Percentiles rank a stretch among this genome's conserved stretches.
Evolutionary conservation across 371 early-diverging fungal genomes (phyloP).

Genomic region (Mucor indicus): DNA sequence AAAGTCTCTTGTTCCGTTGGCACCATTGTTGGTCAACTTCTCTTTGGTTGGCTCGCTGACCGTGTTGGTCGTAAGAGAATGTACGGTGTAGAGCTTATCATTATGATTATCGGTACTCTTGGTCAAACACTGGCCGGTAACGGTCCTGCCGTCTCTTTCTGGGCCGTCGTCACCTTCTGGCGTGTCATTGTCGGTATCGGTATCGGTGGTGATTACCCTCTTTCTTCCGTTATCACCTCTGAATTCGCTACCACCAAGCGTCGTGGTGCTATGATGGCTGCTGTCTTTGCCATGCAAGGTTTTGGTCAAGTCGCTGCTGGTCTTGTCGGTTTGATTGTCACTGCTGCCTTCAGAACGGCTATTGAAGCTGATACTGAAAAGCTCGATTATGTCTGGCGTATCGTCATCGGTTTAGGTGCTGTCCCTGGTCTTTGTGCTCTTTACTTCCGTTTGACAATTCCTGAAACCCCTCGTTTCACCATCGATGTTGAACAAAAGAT

Average conservation of each 20-base stretch:
- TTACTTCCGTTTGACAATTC: conserved; percentile 81
- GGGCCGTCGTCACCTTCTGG: conserved; percentile 73
- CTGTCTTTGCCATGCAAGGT: conserved; percentile 88
- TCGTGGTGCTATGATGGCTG: conserved; percentile 82
- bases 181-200: conserved; percentile 76
- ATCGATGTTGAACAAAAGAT: conserved; percentile 70
- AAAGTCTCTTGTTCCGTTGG: conserved; percentile 77
- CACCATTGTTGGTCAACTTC: conserved; percentile 75
- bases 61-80: conserved; percentile 77
- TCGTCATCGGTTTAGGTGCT: conserved; percentile 66
- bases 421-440: conserved; percentile 60
- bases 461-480: conserved; percentile 83
- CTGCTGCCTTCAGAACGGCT: conserved; percentile 53
- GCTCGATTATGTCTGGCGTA: conserved; percentile 80
- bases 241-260: conserved; percentile 76
- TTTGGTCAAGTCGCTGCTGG: conserved; percentile 74
- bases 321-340: conserved; percentile 58
- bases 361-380: conserved; percentile 52
- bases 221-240: conserved; percentile 77
- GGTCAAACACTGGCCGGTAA: conserved; percentile 71
- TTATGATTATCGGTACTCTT: conserved; percentile 70
- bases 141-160: conserved; percentile 51
- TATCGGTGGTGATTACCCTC: conserved; percentile 78
- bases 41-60: conserved; percentile 79
- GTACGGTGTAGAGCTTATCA: conserved; percentile 81